These are phyloP conservation scores for Boletus sp. DNA, from an alignment of 1,284 basidiomycete genomes.

Conservation along the genomic window DNA sequence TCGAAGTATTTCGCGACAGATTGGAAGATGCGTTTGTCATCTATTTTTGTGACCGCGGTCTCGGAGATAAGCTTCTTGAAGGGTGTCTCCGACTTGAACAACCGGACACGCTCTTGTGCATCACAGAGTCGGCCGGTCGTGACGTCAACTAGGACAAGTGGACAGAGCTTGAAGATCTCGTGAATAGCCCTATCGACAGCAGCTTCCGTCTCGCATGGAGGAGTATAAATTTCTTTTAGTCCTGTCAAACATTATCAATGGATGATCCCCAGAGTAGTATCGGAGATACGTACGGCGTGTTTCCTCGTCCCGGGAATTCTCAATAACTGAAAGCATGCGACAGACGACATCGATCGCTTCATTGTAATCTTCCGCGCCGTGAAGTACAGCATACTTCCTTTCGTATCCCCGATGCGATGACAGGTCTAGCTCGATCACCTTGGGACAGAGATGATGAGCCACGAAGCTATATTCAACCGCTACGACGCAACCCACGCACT, in stretches of 20 bases:
- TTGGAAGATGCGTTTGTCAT: background rate
- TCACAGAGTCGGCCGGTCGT: conserved; percentile 9
- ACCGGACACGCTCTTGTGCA: background rate
- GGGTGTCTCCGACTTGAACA: conserved; percentile 1
- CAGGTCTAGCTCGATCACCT: conserved; percentile 5
- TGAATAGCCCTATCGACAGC: background rate
- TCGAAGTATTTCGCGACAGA: conserved; percentile 8
- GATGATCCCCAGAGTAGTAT: background rate
- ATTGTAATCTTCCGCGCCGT: background rate
- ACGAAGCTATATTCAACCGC: background rate
- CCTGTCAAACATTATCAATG: background rate
- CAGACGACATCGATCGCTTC: background rate
- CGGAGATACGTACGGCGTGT: background rate
- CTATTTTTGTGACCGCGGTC: background rate
- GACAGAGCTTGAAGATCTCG: background rate
- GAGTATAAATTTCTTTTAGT: background rate
- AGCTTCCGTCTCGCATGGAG: background rate
- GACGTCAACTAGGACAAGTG: conserved; percentile 8
- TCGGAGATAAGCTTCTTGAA: conserved; percentile 1
- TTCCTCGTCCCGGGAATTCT: background rate
- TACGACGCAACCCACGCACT: background rate
- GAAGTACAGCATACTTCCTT: background rate
- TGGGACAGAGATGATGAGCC: background rate
- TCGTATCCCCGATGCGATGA: background rate
- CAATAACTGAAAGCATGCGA: background rate